Percentiles rank a stretch among this genome's conserved stretches.
phyloP scores from a whole-genome alignment of 176 grass and related monocot species.

The Avena insularis region DNA sequence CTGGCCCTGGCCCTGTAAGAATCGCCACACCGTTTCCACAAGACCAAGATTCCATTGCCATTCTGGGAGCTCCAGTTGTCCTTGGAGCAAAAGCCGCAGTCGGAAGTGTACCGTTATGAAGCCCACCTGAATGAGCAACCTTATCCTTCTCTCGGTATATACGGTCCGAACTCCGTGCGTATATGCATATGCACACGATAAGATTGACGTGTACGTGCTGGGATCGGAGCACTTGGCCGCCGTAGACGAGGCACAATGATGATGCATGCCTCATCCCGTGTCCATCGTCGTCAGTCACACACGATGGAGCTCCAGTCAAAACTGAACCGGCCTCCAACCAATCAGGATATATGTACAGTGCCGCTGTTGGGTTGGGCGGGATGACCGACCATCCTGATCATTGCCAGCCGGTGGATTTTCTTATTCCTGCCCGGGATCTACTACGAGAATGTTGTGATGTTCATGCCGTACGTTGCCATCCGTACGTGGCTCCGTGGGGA shows the following conservation, averaged over 20 bases:
- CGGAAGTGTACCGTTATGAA: no score
- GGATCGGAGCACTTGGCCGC: background rate
- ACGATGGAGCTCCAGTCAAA: constrained; percentile 6
- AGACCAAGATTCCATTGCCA: background rate
- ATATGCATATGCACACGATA: background rate
- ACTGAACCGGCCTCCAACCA: background rate
- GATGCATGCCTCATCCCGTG: constrained; percentile 29
- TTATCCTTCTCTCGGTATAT: constrained; percentile 15
- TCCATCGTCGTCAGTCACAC: background rate
- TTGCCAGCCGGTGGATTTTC: constrained; percentile 21
- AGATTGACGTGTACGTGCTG: constrained; percentile 20
- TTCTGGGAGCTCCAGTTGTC: background rate
- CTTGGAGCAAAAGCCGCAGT: background rate
- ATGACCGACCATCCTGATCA: constrained; percentile 12
- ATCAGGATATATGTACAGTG: background rate
- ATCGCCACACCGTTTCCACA: no score
- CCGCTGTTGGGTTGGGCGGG: background rate
- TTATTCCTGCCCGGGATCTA: constrained; percentile 31
- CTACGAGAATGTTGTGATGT: constrained; percentile 35
- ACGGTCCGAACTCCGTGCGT: background rate
- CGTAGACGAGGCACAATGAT: constrained; percentile 36
- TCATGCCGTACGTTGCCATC: background rate
- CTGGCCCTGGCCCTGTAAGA: no score
- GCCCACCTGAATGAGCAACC: background rate
- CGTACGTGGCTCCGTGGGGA: background rate